Conservation (phyloP, 352 stramenopile genomes). For the Globisporangium okanoganense region DNA sequence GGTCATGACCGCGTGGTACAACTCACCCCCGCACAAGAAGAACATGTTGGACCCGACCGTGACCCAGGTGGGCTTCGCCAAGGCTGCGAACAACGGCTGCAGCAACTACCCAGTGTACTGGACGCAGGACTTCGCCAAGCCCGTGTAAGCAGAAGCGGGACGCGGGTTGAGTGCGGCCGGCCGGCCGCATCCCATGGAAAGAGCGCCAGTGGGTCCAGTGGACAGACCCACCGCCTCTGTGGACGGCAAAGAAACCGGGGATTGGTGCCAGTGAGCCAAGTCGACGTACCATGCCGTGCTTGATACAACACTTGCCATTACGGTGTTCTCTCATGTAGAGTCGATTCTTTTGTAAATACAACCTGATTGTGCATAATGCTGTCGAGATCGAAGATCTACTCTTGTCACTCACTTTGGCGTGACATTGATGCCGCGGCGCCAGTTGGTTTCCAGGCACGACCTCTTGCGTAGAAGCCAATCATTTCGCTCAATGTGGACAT, state of each 20-base stretch:
- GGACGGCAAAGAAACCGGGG: background rate
- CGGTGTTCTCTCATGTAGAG: background rate
- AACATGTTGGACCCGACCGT: constrained; percentile 35
- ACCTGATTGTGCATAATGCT: background rate
- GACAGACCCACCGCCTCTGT: background rate
- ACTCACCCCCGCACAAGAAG: constrained; percentile 27
- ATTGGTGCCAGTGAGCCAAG: background rate
- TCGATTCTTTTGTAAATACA: background rate
- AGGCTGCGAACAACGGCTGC: constrained; percentile 8
- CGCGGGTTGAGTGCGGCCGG: background rate
- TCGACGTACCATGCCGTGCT: background rate
- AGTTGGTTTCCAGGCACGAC: constrained; percentile 1
- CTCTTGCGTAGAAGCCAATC: background rate
- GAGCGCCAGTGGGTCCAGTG: background rate
- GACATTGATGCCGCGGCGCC: background rate
- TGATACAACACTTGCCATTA: background rate
- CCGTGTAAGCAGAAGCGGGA: background rate
- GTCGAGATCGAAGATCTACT: background rate
- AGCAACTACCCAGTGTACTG: constrained; percentile 12
- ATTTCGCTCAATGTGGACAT: background rate
- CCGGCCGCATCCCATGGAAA: background rate
- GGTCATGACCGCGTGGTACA: constrained; percentile 48
- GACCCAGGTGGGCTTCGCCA: constrained; percentile 14
- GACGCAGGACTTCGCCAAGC: constrained; percentile 17
- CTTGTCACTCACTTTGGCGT: too few species aligned